Conservation (phyloP, 805 yeast species). For the Lachancea waltii region DNA sequence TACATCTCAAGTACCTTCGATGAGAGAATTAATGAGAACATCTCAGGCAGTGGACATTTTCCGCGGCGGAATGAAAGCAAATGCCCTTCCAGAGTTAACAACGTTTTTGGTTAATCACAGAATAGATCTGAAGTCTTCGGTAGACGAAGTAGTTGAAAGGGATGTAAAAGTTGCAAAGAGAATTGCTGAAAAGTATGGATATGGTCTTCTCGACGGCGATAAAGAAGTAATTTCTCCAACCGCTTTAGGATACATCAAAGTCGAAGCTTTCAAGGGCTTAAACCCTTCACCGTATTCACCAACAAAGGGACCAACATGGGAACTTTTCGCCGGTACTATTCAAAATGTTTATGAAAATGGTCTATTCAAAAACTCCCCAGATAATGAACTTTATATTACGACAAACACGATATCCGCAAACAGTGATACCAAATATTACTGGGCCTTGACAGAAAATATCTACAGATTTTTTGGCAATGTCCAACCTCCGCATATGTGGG, state of each 20-base stretch:
- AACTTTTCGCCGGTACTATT: constrained; percentile 51
- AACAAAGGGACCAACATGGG: constrained; percentile 39
- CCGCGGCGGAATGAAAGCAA: constrained; percentile 59
- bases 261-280: constrained; percentile 28
- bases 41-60: constrained; percentile 58
- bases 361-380: constrained; percentile 8
- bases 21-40: constrained; percentile 37
- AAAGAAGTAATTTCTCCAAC: constrained; percentile 8
- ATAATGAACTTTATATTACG: constrained; percentile 10
- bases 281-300: constrained; percentile 54
- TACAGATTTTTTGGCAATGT: constrained; percentile 15
- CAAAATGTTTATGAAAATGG: constrained; percentile 51
- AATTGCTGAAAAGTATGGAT: constrained; percentile 12
- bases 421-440: constrained; percentile 16
- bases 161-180: constrained; percentile 16
- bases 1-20: constrained; percentile 31
- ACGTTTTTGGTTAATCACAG: constrained; percentile 49
- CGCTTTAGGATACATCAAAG: constrained; percentile 16
- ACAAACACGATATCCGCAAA: constrained; percentile 13
- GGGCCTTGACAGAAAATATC: constrained; percentile 12
- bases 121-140: constrained; percentile 44
- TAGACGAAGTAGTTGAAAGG: constrained; percentile 34
- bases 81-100: constrained; percentile 60
- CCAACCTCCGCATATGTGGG: constrained; percentile 6
- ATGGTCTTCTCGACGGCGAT: constrained; percentile 8